Conservation (phyloP, 192 early-diverging fungal genomes). For the Dimargaris xerosporica region DNA sequence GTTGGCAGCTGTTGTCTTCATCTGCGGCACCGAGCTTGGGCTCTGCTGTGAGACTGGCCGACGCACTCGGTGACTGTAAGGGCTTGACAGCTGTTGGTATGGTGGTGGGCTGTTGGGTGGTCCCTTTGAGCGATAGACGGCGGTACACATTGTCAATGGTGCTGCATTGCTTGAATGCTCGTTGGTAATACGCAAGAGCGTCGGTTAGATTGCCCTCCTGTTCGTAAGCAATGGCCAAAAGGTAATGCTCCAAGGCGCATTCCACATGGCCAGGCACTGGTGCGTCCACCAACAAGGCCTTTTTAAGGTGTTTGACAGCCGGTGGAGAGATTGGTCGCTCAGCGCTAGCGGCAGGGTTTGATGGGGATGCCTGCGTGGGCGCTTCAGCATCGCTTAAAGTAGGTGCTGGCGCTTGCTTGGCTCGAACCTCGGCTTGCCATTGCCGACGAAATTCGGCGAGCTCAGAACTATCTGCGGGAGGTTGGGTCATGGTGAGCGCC, state of each 20-base stretch:
- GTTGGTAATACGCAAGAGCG: not conserved
- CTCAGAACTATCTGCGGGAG: not conserved
- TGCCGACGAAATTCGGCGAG: constrained; percentile 7
- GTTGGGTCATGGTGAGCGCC: not conserved
- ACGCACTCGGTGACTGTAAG: not conserved
- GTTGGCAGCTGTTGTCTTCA: not conserved
- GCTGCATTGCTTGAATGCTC: constrained; percentile 3
- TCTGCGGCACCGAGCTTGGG: not conserved
- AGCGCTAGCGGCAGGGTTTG: not conserved
- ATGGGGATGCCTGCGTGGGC: not conserved
- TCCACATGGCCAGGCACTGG: not conserved
- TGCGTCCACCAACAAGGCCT: not conserved
- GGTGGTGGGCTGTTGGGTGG: not conserved
- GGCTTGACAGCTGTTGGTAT: not conserved
- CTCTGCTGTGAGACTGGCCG: not conserved
- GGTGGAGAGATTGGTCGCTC: not conserved
- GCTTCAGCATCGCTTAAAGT: not conserved
- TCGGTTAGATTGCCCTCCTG: constrained; percentile 2
- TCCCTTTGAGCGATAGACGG: not conserved
- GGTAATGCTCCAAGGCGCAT: not conserved
- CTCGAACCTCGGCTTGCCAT: constrained; percentile 11
- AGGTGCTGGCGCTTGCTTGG: not conserved
- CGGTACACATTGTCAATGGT: constrained; percentile 8
- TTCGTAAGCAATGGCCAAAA: constrained; percentile 1
- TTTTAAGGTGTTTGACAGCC: too few species aligned